A percentile compares a stretch with the other conserved stretches of the same genome.
Conservation (phyloP, 2,329 filamentous ascomycete species). For the Gremmenia infestans region DNA sequence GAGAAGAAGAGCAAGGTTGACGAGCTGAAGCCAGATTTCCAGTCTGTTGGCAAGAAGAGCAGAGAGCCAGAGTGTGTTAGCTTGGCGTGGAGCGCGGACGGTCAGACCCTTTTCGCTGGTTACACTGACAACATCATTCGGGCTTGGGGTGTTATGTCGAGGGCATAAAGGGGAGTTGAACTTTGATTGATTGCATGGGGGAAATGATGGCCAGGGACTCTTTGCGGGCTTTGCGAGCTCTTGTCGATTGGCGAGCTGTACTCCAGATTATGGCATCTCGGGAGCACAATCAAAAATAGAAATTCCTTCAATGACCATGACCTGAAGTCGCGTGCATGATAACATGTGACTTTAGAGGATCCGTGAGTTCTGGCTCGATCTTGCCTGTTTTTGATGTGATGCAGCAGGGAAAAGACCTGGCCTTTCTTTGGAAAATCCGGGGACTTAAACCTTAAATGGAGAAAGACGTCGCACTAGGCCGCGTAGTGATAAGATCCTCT, state of each 20-base stretch:
- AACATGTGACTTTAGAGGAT: background rate
- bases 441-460: background rate
- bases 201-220: constrained; percentile 26
- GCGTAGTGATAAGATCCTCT: background rate
- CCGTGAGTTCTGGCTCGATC: background rate
- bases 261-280: constrained; percentile 30
- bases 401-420: background rate
- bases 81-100: constrained; percentile 96
- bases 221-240: constrained; percentile 29
- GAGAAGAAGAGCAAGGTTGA: constrained; percentile 99
- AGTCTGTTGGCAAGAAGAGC: constrained; percentile 96
- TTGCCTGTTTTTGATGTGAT: background rate
- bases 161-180: constrained; percentile 54
- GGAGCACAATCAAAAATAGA: constrained; percentile 30
- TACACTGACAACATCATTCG: constrained; percentile 99
- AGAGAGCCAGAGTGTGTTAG: constrained; percentile 96
- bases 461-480: background rate
- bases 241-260: constrained; percentile 30
- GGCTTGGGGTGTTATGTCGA: constrained; percentile 95
- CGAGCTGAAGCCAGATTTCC: constrained; percentile 98
- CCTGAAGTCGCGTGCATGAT: background rate
- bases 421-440: background rate
- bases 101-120: constrained; percentile 98
- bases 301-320: constrained; percentile 4
- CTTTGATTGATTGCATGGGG: constrained; percentile 19